Base-by-base conservation (phyloP, 2,329 filamentous ascomycete species). In the Thelonectria olida region DNA sequence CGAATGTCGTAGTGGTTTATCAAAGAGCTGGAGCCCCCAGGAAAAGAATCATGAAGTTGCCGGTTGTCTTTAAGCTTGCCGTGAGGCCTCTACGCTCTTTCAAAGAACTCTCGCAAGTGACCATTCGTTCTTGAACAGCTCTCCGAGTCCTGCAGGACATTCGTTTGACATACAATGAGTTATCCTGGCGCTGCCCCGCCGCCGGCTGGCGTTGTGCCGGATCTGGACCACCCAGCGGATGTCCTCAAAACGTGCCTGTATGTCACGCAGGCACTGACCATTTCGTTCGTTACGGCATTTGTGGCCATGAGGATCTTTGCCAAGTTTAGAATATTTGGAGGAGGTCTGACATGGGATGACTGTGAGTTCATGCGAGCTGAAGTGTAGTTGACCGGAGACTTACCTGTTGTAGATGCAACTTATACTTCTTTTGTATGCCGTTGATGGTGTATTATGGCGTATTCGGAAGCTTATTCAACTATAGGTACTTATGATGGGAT, bases 191-290 rank as follows among this genome's bases (percentile, higher is more conserved):
- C 64, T n/a, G 41, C 42, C 1, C 58, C 58, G 52, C 64, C 62
- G 9, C 62, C 64, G 4, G 13, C 47, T 12, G 62, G 62, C 22
- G 56, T 59, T 5, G 48, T 58, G n/a, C 62, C 64, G 6, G 42
- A 65, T 39, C 5, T 67, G 10, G 56, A 65, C 5, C 34, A 57
- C 17, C 62, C 64, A 2, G 25, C 20, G 12, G 65, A 67, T 22
- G 57, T 65, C 2, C 47, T 67, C 8, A 60, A 36, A 34, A 59
- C 64, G 9, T 60, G 42, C n/a, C 62, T 65, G n/a, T 67, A 65
- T 38, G 56, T 63, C 19, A 67, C 62, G 1, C 64, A 67, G 23
- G 62, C 45, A 4, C 20, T 67, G 2, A 67, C 64, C 0, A 28
- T 67, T 23, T n/a, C 47, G 2, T 58, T 65, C 4, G 44, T 64